Percentiles rank a stretch among this genome's conserved stretches.
phyloP scores from a whole-genome alignment of 305 asterid genomes.

The Striga hermonthica region DNA sequence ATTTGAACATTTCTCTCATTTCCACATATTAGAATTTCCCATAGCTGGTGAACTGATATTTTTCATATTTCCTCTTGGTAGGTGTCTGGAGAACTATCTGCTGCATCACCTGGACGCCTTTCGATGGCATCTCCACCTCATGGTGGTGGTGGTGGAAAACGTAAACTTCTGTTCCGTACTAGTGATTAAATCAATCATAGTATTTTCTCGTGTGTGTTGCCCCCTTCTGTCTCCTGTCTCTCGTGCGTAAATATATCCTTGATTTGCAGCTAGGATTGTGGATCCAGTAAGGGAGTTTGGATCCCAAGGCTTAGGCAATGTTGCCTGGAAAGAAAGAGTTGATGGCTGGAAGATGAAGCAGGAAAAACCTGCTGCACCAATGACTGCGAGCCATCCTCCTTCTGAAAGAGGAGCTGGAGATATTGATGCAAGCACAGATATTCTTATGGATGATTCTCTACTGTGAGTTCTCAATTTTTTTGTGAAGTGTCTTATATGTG shows the following conservation, averaged over 20 bases:
- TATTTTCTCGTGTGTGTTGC: neutral
- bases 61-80: constrained; percentile 29
- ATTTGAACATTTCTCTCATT: neutral
- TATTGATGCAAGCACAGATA: constrained; percentile 88
- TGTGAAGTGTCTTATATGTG: constrained; percentile 11
- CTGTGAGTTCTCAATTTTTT: constrained; percentile 53
- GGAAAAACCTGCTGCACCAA: constrained; percentile 76
- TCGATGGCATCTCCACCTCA: constrained; percentile 95
- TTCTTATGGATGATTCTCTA: constrained; percentile 80
- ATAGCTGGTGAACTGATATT: constrained; percentile 16
- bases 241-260: constrained; percentile 20
- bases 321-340: constrained; percentile 99
- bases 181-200: constrained; percentile 37
- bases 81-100: constrained; percentile 97
- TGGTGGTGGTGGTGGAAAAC: constrained; percentile 62
- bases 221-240: neutral
- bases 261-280: constrained; percentile 78
- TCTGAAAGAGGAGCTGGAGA: constrained; percentile 91
- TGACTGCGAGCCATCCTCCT: constrained; percentile 92
- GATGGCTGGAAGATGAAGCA: constrained; percentile 99
- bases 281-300: constrained; percentile 96
- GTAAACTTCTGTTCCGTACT: constrained; percentile 39
- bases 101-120: constrained; percentile 97
- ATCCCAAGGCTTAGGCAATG: constrained; percentile 88
- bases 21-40: constrained; percentile 19